phyloP scores from a whole-genome alignment of 1,284 basidiomycete genomes.

The Ustilago shanxiensis region DNA sequence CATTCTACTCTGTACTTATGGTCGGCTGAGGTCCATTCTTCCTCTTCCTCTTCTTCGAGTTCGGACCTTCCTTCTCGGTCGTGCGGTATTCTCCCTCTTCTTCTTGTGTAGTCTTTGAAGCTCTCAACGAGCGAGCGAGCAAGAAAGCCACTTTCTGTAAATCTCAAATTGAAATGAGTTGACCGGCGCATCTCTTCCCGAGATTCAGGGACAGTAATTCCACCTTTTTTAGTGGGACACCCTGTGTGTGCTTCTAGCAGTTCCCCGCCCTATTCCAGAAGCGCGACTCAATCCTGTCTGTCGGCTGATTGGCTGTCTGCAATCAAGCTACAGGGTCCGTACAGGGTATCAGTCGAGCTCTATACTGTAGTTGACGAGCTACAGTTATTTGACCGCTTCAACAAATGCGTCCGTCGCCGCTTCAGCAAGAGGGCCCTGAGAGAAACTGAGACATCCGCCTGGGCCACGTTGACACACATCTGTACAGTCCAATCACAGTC shows the following conservation, averaged over 20 bases:
- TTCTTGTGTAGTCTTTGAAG: too few species aligned
- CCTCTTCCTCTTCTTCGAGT: too few species aligned
- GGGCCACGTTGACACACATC: neutral
- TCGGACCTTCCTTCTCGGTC: too few species aligned
- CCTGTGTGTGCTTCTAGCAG: neutral
- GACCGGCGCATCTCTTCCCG: constrained; percentile 8
- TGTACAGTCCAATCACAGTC: neutral
- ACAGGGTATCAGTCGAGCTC: too few species aligned
- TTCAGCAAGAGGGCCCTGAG: too few species aligned
- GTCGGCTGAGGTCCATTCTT: too few species aligned
- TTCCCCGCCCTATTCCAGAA: neutral
- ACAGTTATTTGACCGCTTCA: neutral
- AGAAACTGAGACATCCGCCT: neutral
- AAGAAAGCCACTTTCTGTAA: too few species aligned
- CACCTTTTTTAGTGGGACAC: neutral
- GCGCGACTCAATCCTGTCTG: neutral
- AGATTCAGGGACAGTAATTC: neutral
- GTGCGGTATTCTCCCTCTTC: too few species aligned
- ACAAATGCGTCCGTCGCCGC: too few species aligned
- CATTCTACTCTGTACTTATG: too few species aligned
- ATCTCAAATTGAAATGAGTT: neutral
- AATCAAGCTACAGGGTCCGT: neutral
- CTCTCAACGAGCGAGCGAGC: too few species aligned
- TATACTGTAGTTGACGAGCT: too few species aligned
- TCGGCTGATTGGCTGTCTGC: neutral